Base-by-base conservation (phyloP, 2,329 filamentous ascomycete genomes). In the Cercospora citrullina region DNA sequence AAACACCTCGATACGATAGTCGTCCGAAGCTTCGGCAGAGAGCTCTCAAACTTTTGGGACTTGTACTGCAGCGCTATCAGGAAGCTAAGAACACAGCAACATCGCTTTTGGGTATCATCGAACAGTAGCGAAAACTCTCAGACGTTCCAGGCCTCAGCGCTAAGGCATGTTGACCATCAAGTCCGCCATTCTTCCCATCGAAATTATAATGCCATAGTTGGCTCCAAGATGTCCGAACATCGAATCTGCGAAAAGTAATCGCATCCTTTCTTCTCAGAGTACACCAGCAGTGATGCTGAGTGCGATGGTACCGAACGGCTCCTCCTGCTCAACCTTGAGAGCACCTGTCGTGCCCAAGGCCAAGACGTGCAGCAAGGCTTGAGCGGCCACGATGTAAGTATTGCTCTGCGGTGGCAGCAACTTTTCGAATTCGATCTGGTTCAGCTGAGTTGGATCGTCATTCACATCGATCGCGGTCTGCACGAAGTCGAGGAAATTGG, bases 301-400 rank as follows among this genome's bases (percentile, higher is more conserved):
- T 8, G 51, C 66, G 53, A 79, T 79, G 8, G 72, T 45, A 12
- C 78, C 79, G 64, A 82, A 84, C 0, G 75, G 73, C 39, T 80
- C 77, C 3, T 78, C 79, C 79, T 96, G 93, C 69, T 85, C 79
- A 55, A 82, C 76, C 72, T 79, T 77, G 66, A 84, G 71, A 66
- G 84, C 69, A 9, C 78, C 78, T 72, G 81, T 81, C 33, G 77
- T 78, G 3, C 87, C 89, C 53, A 95, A 84, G 10, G 86, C 84
- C 14, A 96, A 84, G 2, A 92, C 84, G 77, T 95, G 91, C 80
- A 91, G 87, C 76, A 92, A 90, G 0, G 89, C 92, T 77, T 93
- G 91, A 2, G 91, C 89, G 8, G 90, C 91, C 12, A 92, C 88
- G 31, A 87, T 81, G 39, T 82, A 84, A 51, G 77, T 82, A 31